Percentiles rank a stretch among this genome's conserved stretches.
Conservation (phyloP, 805 yeast species). For the Wickerhamomyces subpelliculosus region DNA sequence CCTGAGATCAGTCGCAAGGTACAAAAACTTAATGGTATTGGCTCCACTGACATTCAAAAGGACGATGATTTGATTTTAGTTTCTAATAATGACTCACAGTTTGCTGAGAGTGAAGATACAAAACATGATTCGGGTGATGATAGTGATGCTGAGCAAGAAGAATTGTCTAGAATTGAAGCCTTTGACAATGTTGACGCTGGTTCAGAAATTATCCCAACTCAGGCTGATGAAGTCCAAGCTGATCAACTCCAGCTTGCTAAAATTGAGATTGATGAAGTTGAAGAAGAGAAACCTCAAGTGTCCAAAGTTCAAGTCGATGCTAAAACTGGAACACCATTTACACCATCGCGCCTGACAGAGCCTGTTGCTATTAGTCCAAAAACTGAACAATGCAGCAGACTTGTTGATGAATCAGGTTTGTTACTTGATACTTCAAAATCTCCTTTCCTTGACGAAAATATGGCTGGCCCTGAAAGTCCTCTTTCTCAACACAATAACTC, state of each 20-base stretch:
- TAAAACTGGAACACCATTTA: conserved; percentile 4
- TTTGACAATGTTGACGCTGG: background rate
- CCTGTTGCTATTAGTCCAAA: conserved; percentile 24
- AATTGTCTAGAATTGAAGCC: conserved; percentile 21
- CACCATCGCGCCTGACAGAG: conserved; percentile 25
- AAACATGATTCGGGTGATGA: conserved; percentile 16
- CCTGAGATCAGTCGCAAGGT: background rate
- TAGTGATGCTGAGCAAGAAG: conserved; percentile 21
- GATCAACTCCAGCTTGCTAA: background rate
- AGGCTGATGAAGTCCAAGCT: too few species aligned
- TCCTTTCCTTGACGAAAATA: conserved; percentile 15
- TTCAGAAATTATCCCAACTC: too few species aligned
- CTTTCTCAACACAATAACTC: conserved; percentile 6
- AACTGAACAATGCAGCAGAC: conserved; percentile 22
- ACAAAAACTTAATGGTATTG: background rate
- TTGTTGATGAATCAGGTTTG: conserved; percentile 12
- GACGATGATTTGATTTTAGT: too few species aligned
- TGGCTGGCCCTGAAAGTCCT: conserved; percentile 12
- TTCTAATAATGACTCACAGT: background rate
- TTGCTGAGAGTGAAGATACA: background rate
- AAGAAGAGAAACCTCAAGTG: background rate
- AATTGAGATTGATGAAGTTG: background rate
- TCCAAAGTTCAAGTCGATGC: background rate
- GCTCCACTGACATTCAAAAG: too few species aligned
- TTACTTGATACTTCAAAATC: conserved; percentile 14